phyloP scores from a whole-genome alignment of 2,329 filamentous ascomycete genomes.

The Claviceps sp. region DNA sequence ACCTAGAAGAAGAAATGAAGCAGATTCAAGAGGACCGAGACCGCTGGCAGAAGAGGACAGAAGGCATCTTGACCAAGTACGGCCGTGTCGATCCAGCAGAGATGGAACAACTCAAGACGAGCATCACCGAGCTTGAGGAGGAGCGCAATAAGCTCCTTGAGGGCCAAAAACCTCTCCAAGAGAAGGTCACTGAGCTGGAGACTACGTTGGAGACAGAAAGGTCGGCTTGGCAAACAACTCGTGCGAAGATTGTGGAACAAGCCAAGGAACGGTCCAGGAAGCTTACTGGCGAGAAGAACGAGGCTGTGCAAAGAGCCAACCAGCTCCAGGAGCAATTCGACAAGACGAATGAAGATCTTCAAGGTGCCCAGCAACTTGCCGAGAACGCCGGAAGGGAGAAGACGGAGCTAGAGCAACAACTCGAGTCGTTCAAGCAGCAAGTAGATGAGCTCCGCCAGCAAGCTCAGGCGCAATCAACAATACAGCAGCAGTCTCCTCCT shows the following conservation, averaged over 20 bases:
- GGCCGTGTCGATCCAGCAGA: slow-evolving; percentile 90
- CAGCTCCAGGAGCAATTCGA: slow-evolving; percentile 37
- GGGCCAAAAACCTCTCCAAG: slow-evolving; percentile 36
- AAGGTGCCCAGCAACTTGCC: slow-evolving; percentile 28
- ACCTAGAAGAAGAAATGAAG: slow-evolving; percentile 77
- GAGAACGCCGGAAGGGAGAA: slow-evolving; percentile 21
- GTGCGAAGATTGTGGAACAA: slow-evolving; percentile 44
- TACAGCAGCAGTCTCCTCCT: neutral
- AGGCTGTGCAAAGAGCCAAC: slow-evolving; percentile 37
- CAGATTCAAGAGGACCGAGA: slow-evolving; percentile 85
- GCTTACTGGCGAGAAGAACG: slow-evolving; percentile 40
- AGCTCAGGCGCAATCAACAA: slow-evolving; percentile 11
- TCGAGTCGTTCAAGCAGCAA: slow-evolving; percentile 29
- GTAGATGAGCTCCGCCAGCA: slow-evolving; percentile 25
- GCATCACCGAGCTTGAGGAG: slow-evolving; percentile 50
- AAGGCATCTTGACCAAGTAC: slow-evolving; percentile 92
- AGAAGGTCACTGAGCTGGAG: slow-evolving; percentile 39
- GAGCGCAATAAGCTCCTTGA: slow-evolving; percentile 47
- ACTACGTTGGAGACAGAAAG: slow-evolving; percentile 40
- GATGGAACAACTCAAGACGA: slow-evolving; percentile 75
- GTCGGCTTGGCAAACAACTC: slow-evolving; percentile 36
- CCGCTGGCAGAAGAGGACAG: slow-evolving; percentile 88
- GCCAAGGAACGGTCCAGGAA: slow-evolving; percentile 47
- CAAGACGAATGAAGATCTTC: slow-evolving; percentile 38
- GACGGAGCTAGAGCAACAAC: slow-evolving; percentile 27